Evolutionary conservation across 2,329 filamentous ascomycete species (phyloP).

Genomic region (Byssothecium circinans): DNA sequence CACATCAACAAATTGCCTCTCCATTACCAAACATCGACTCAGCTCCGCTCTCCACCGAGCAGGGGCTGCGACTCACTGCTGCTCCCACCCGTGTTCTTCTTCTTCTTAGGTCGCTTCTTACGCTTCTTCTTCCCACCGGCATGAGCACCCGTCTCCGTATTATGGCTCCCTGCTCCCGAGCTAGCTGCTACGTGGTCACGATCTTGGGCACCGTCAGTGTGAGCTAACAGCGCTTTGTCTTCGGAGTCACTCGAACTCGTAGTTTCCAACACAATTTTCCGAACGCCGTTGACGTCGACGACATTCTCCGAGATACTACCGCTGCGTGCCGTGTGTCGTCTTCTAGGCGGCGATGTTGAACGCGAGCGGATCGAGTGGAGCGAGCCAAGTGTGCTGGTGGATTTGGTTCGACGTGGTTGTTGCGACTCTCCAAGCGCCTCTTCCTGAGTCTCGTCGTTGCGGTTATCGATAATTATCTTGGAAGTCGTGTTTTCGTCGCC

Average conservation of each 20-base stretch:
- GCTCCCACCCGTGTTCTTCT: slow-evolving; percentile 34
- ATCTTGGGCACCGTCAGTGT: slow-evolving; percentile 27
- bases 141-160: slow-evolving; percentile 23
- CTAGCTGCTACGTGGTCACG: slow-evolving; percentile 11
- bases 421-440: slow-evolving; percentile 2
- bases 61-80: slow-evolving; percentile 36
- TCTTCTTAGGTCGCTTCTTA: slow-evolving; percentile 45
- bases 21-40: background rate
- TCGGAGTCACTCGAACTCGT: slow-evolving; percentile 57
- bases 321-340: slow-evolving; percentile 61
- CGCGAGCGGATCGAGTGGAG: slow-evolving; percentile 28
- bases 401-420: slow-evolving; percentile 18
- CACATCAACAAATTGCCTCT: background rate
- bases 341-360: slow-evolving; percentile 29
- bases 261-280: slow-evolving; percentile 74
- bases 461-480: slow-evolving; percentile 22
- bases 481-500: slow-evolving; percentile 18
- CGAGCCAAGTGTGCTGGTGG: slow-evolving; percentile 39
- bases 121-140: slow-evolving; percentile 41
- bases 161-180: slow-evolving; percentile 8
- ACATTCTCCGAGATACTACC: slow-evolving; percentile 79
- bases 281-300: slow-evolving; percentile 72
- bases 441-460: slow-evolving; percentile 4
- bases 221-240: slow-evolving; percentile 19
- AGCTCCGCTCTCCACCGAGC: slow-evolving; percentile 23